Base-by-base conservation (phyloP, 441 rosid genomes). In the Geranium incanum region DNA sequence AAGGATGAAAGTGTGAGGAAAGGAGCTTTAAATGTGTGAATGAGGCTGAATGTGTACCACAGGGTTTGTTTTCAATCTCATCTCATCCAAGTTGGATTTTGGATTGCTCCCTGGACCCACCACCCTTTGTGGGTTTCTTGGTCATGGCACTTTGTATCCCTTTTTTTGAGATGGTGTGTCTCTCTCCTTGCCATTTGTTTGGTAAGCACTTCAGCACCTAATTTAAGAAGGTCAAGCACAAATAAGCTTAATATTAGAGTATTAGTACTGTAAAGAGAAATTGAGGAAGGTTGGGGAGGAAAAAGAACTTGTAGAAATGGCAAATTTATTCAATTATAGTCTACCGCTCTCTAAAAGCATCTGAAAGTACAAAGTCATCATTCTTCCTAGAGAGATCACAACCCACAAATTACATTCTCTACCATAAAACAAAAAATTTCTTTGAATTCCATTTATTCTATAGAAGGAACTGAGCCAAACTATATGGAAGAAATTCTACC, bases 1-100 rank as follows among this genome's bases (percentile, higher is more conserved):
- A 28, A 28, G 33, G 33, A 28, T 28, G 33, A 2, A 2, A 28
- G 33, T 28, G 33, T 2, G 73, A 28, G 43, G 69, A 72, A 21
- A 71, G 63, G 64, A 23, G n/a, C 28, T n/a, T 36, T 66, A 13
- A 28, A 28, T 28, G 33, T 1, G 37, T 19, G 15, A 48, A 41
- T 66, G 76, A 79, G 75, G 73, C 36, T 67, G 59, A 82, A 77
- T 71, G 36, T 78, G 80, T 77, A 75, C 92, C 91, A 86, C 87
- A 78, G 28, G 74, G 41, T 74, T 60, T 57, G 45, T 33, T 50
- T 75, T 50, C 55, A 39, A 74, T 63, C 71, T 23, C 50, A 72
- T 68, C 76, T n/a, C 16, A 45, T 71, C 75, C 59, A 63, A 80
- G 55, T 80, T 77, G 80, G 69, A 68, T 28, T 76, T 39, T 15